Conservation (phyloP, 225 moss, liverwort and hornwort genomes). For the Physcomitrellopsis africana region DNA sequence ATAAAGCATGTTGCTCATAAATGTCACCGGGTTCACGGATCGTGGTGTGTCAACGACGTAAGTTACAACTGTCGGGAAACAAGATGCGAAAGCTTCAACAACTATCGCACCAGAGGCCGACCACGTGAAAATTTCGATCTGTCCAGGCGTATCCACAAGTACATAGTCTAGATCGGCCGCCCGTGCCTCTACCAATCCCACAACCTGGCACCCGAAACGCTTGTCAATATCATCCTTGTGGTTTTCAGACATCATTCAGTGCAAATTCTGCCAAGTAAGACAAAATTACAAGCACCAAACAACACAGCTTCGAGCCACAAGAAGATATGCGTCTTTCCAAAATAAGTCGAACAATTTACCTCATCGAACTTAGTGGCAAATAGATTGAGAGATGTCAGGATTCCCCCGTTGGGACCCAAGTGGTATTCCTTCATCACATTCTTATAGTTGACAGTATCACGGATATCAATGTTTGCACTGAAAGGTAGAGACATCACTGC, state of each 20-base stretch:
- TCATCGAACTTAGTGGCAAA: conserved; percentile 95
- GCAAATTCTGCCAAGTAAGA: too few species aligned
- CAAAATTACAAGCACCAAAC: too few species aligned
- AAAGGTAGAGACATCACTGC: conserved; percentile 85
- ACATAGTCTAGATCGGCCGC: conserved; percentile 84
- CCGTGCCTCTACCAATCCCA: conserved; percentile 86
- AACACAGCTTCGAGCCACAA: background rate
- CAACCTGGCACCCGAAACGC: conserved; percentile 59
- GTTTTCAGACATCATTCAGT: too few species aligned
- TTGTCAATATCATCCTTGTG: background rate
- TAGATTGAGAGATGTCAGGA: conserved; percentile 92
- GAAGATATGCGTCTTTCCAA: too few species aligned
- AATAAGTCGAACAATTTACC: conserved; percentile 41
- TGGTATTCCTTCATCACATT: conserved; percentile 98
- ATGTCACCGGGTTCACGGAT: conserved; percentile 81
- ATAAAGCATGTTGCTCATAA: conserved; percentile 99
- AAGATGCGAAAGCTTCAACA: conserved; percentile 90
- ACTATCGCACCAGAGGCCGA: conserved; percentile 93
- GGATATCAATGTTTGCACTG: conserved; percentile 91
- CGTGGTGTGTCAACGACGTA: conserved; percentile 95
- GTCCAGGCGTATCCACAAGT: conserved; percentile 95
- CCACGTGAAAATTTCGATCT: conserved; percentile 98
- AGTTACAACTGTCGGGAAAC: conserved; percentile 87
- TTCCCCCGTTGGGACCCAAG: conserved; percentile 93
- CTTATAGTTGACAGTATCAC: conserved; percentile 98